Evolutionary conservation across 768 basidiomycete genomes (phyloP).

Genomic region (Pisolithus tinctorius): DNA sequence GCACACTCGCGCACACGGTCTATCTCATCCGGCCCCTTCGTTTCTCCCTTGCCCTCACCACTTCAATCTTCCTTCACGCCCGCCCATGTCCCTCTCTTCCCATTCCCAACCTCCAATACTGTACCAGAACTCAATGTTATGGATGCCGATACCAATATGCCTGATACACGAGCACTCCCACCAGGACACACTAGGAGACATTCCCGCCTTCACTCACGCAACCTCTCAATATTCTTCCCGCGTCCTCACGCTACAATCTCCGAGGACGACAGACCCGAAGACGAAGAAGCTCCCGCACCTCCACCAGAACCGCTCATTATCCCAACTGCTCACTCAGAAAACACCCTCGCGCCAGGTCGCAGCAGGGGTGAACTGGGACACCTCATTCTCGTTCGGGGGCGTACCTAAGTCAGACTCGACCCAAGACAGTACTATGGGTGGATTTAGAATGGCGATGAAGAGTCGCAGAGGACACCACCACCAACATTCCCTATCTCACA

Average conservation of each 20-base stretch:
- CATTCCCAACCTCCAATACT: constrained; percentile 15
- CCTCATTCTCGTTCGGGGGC: constrained; percentile 61
- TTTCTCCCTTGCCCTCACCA: constrained; percentile 22
- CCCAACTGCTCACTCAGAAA: constrained; percentile 35
- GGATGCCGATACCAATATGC: constrained; percentile 6
- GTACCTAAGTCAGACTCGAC: constrained; percentile 29
- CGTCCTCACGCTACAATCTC: constrained; percentile 56
- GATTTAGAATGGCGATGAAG: constrained; percentile 20
- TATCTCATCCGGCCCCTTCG: constrained; percentile 26
- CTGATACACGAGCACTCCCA: constrained; percentile 1
- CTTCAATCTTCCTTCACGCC: constrained; percentile 21
- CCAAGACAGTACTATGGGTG: constrained; percentile 7
- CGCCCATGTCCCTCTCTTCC: constrained; percentile 15
- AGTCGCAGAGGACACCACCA: constrained; percentile 71
- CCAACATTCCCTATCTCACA: constrained; percentile 90
- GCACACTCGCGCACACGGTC: constrained; percentile 26
- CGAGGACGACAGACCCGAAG: constrained; percentile 51
- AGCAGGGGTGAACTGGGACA: constrained; percentile 37
- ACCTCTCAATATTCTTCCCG: constrained; percentile 89
- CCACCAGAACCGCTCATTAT: constrained; percentile 36
- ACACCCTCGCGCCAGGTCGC: constrained; percentile 15
- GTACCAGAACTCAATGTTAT: constrained; percentile 13
- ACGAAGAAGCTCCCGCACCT: constrained; percentile 42
- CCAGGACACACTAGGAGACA: constrained; percentile 40
- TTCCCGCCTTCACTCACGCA: constrained; percentile 79